Evolutionary conservation across 1,284 basidiomycete species (phyloP), one percentile per base, ranked within the genome.

Genomic region (Stygiomarasmius scandens): DNA sequence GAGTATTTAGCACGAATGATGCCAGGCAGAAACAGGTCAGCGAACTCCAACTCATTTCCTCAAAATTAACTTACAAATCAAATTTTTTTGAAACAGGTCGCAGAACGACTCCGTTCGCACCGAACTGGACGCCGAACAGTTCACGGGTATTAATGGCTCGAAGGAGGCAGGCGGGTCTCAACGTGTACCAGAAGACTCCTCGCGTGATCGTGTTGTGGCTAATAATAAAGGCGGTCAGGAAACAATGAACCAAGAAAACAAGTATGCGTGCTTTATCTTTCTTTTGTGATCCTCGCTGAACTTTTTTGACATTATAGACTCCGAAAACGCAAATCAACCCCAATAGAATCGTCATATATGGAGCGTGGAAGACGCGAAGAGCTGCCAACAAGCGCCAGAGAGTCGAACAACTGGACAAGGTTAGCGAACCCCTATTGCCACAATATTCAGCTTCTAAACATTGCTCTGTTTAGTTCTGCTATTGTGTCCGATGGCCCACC

Each of bases 1-100:
- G 67, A 73, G 43, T 79, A 73, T 54, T 55, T 76, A 49, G 53
- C 53, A 8, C 54, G 63, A 38, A 62, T 58, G 55, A 44, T 52
- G 9, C 32, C 29, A 23, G 27, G 22, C 11, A 25, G 22, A 23
- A 48, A 41, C 46, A 36, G 43, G 54, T n/a, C n/a, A n/a, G n/a
- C 51, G 22, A 22, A 49, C 24, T 12, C 36, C 16, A 22, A 27
- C 14, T 11, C 12, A 20, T 41, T 5, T 16, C 5, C 16, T 49
- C 24, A 27, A 32, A 49, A 29, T 22, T 51, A 19, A 23, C 9
- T 14, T 44, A 38, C 29, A n/a, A 1, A 16, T 34, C 11, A 43
- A 14, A 1, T n/a, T 32, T 29, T 34, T 25, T 29, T 43, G 48
- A 2, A 23, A 14, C 29, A 34, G 52, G 20, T 47, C 46, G 46